These are phyloP conservation scores for button mushroom (Agaricus bisporus) DNA, from an alignment of 768 basidiomycete species.

Conservation along the genomic window DNA sequence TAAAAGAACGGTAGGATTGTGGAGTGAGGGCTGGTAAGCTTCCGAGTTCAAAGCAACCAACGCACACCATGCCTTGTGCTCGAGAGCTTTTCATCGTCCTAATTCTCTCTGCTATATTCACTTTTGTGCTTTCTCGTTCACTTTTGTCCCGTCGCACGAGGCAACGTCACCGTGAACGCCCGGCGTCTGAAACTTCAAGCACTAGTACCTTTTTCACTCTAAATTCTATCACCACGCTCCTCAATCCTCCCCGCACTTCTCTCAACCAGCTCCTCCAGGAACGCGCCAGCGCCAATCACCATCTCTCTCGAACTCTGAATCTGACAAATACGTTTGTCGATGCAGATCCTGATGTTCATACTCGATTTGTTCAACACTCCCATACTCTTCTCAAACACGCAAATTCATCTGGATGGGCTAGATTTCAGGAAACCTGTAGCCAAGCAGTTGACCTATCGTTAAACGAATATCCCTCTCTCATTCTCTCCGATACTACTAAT, in stretches of 20 bases:
- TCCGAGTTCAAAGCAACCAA: slow-evolving; percentile 2
- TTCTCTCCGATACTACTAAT: not conserved
- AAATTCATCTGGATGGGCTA: slow-evolving; percentile 25
- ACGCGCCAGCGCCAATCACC: slow-evolving; percentile 29
- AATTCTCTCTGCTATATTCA: not conserved
- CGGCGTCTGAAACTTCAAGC: no score
- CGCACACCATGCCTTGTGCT: slow-evolving; percentile 1
- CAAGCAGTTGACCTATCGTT: slow-evolving; percentile 25
- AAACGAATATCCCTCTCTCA: not conserved
- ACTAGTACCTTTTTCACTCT: not conserved
- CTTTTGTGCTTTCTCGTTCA: not conserved
- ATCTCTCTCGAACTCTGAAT: slow-evolving; percentile 26
- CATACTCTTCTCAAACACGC: slow-evolving; percentile 21
- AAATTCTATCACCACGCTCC: slow-evolving; percentile 6
- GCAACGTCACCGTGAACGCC: not conserved
- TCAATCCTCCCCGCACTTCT: slow-evolving; percentile 11
- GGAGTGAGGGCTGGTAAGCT: not conserved
- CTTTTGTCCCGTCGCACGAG: not conserved
- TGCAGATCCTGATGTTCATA: slow-evolving; percentile 26
- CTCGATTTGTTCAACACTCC: slow-evolving; percentile 24
- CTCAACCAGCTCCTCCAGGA: slow-evolving; percentile 19
- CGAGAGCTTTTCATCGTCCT: slow-evolving; percentile 1
- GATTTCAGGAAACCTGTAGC: slow-evolving; percentile 23
- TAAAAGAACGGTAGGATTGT: not conserved
- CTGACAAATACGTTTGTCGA: slow-evolving; percentile 51